phyloP scores from a whole-genome alignment of 2,329 filamentous ascomycete species.

The Colletotrichum higginsianum region DNA sequence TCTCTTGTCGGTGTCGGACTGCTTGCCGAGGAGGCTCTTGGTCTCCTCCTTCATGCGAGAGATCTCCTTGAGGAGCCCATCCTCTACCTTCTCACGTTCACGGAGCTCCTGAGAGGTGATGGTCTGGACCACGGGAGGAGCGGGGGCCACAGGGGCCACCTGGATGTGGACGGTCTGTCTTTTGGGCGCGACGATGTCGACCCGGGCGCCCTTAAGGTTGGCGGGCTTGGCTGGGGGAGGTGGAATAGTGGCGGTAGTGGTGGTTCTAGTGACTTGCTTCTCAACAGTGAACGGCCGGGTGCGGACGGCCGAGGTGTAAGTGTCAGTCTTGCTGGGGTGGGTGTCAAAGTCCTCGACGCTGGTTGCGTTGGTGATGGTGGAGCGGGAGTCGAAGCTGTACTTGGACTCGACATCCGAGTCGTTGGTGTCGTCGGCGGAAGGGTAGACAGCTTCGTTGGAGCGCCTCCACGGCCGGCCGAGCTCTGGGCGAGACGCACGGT shows the following conservation, averaged over 20 bases:
- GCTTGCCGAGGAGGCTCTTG: constrained; percentile 33
- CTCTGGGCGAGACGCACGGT: constrained; percentile 32
- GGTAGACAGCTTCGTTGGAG: constrained; percentile 23
- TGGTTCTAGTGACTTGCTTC: constrained; percentile 26
- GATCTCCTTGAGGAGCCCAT: constrained; percentile 38
- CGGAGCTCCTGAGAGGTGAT: constrained; percentile 33
- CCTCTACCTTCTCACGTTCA: constrained; percentile 33
- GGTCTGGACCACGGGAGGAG: constrained; percentile 29
- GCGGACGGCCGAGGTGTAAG: constrained; percentile 17
- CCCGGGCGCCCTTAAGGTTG: constrained; percentile 34
- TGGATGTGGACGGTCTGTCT: constrained; percentile 26
- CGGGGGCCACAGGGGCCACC: constrained; percentile 27
- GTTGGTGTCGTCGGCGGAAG: constrained; percentile 39
- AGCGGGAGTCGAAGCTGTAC: constrained; percentile 39
- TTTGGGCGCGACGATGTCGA: constrained; percentile 32
- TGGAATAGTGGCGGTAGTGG: not conserved
- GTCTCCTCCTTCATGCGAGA: constrained; percentile 39
- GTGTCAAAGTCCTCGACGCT: constrained; percentile 36
- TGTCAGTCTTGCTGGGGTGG: constrained; percentile 28
- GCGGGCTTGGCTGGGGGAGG: constrained; percentile 36
- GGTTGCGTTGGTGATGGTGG: constrained; percentile 41
- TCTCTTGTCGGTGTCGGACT: constrained; percentile 35
- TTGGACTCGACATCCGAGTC: constrained; percentile 42
- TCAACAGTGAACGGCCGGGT: constrained; percentile 20
- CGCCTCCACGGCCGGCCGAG: constrained; percentile 37